Percentiles rank a stretch among this genome's conserved stretches.
Evolutionary conservation across 352 stramenopile species (phyloP).

Genomic region (Phytophthora fragariae): DNA sequence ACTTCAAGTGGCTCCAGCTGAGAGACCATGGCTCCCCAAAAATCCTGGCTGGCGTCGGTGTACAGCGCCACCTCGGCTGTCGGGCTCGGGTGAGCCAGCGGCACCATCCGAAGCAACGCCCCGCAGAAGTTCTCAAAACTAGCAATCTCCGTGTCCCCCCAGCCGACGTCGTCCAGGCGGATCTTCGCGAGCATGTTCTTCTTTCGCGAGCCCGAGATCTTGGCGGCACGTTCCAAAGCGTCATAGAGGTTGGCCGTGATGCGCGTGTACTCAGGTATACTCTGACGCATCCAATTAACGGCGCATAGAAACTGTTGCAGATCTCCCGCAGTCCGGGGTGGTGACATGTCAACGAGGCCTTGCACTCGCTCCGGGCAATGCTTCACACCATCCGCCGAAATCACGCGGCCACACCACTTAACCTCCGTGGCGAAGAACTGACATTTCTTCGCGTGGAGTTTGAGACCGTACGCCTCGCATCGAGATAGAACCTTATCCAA

Average conservation of each 20-base stretch:
- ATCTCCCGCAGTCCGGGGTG: conserved; percentile 30
- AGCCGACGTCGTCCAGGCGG: conserved; percentile 13
- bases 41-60: too few relatives aligned
- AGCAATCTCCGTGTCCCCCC: conserved; percentile 9
- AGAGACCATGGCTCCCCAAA: too few relatives aligned
- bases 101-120: conserved; percentile 24
- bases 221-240: conserved; percentile 15
- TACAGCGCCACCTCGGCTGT: conserved; percentile 3
- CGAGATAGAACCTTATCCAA: too few relatives aligned
- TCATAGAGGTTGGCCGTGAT: not conserved
- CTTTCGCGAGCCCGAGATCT: conserved; percentile 16
- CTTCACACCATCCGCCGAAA: too few relatives aligned
- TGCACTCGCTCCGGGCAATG: conserved; percentile 32
- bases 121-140: not conserved
- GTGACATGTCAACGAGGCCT: conserved; percentile 29
- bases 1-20: too few relatives aligned
- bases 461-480: too few relatives aligned
- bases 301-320: conserved; percentile 32
- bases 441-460: conserved; percentile 45
- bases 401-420: too few relatives aligned
- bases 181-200: conserved; percentile 26
- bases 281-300: conserved; percentile 50
- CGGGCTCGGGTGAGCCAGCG: conserved; percentile 6
- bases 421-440: too few relatives aligned
- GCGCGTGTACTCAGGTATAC: too few relatives aligned